Evolutionary conservation across 2,329 filamentous ascomycete genomes (phyloP).

Genomic region (Chaetoscypha palmicola): DNA sequence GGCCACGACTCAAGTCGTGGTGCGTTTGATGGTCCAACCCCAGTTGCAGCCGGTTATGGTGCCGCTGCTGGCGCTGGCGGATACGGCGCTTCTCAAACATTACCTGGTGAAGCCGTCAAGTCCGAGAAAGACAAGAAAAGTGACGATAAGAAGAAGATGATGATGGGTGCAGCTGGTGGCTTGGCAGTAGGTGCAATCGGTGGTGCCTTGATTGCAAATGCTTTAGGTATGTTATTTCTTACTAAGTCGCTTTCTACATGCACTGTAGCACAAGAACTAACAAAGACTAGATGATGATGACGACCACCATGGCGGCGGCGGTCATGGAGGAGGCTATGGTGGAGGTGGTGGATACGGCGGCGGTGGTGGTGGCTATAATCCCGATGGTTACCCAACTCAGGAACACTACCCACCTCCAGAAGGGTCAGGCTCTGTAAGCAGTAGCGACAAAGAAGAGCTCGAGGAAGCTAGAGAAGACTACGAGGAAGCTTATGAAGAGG

Average conservation of each 20-base stretch:
- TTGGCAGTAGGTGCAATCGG: constrained; percentile 49
- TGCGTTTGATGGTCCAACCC: constrained; percentile 6
- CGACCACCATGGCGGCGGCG: constrained; percentile 5
- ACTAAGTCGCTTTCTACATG: constrained; percentile 20
- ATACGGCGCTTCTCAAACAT: constrained; percentile 15
- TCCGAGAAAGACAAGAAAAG: constrained; percentile 34
- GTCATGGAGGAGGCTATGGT: not conserved
- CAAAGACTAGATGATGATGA: constrained; percentile 34
- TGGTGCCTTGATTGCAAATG: constrained; percentile 50
- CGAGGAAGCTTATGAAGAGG: constrained; percentile 43
- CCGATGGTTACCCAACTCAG: constrained; percentile 4
- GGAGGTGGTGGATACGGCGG: constrained; percentile 1
- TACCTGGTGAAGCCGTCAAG: constrained; percentile 11
- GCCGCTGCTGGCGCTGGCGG: constrained; percentile 17
- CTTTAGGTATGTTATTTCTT: constrained; percentile 40
- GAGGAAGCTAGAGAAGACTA: constrained; percentile 47
- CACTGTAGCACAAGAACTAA: too few relatives aligned
- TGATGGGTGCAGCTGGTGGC: constrained; percentile 51
- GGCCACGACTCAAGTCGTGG: constrained; percentile 23
- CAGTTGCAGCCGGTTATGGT: constrained; percentile 3
- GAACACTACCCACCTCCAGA: constrained; percentile 16
- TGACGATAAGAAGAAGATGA: constrained; percentile 40
- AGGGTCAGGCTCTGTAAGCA: constrained; percentile 31
- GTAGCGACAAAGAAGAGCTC: constrained; percentile 44
- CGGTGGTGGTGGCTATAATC: constrained; percentile 1